Evolutionary conservation across 164 flowering plant genomes (phyloP).

Genomic region (Cinnamomum micranthum): DNA sequence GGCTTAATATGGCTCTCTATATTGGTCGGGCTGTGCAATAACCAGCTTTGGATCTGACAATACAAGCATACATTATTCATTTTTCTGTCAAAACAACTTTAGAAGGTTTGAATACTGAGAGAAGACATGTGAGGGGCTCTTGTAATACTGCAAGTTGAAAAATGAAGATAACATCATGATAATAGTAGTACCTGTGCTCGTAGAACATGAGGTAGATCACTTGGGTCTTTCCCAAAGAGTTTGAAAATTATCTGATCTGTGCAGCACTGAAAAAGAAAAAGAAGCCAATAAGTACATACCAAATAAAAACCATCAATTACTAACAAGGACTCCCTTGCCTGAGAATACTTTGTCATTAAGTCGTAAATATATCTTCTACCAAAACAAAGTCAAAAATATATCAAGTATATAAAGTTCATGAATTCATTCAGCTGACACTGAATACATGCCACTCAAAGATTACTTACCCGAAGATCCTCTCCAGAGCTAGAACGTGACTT

Average conservation of each 20-base stretch:
- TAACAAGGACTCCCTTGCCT: no score
- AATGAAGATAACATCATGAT: not conserved
- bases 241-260: conserved; percentile 54
- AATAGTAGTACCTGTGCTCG: conserved; percentile 42
- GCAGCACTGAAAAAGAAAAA: conserved; percentile 31
- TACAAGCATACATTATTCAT: not conserved
- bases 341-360: no score
- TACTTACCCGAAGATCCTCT: not conserved
- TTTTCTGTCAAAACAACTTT: not conserved
- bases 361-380: no score
- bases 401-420: no score
- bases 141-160: not conserved
- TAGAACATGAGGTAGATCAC: conserved; percentile 40
- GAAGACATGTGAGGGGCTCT: not conserved
- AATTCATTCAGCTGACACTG: not conserved
- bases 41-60: conserved; percentile 67
- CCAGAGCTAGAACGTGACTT: not conserved
- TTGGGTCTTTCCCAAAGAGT: conserved; percentile 56
- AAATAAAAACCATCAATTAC: not conserved
- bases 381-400: no score
- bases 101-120: not conserved
- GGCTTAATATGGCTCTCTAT: conserved; percentile 84
- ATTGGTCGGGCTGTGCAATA: conserved; percentile 71
- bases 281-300: not conserved
- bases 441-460: not conserved